Evolutionary conservation across 768 basidiomycete genomes (phyloP), one percentile per base, ranked within the genome.

Genomic region (Agaricus bisporus): DNA sequence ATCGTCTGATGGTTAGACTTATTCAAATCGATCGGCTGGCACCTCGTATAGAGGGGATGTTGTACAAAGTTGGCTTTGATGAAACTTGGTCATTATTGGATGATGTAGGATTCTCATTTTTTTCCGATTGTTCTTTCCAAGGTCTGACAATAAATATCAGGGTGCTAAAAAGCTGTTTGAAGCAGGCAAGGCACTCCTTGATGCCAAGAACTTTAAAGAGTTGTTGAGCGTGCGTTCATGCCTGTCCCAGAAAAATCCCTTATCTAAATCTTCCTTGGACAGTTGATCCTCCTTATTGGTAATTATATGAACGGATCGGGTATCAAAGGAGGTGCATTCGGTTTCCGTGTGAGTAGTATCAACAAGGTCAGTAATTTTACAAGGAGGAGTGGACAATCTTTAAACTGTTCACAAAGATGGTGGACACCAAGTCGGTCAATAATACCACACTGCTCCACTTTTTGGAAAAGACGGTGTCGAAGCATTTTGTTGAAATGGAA

Each of bases 231-330:
- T 92, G 62, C 56, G 80, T 63, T 17, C 32, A 41, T 45, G 14
- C 51, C 18, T 26, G 41, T 17, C 14, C 22, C 22, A 22, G 48
- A 26, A 32, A 3, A n/a, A 44, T 8, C 41, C 17, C 26, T 25
- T 32, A 35, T 20, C 36, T 50, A 18, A 38, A 2, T 18, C 7
- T 4, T 32, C 32, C 43, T 25, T 29, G 18, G 50, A n/a, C 55
- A 78, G 87, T 80, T 99, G 39, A 97, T 98, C 59, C 83, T 99
- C 12, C 78, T 95, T 60, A 82, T 99, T 60, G 95, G 95, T 41
- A 99, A 99, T 67, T 99, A 93, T 68, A 94, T 98, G 86, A 99
- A 99, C 65, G 92, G 94, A 5, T 88, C 92, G 49, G 93, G 95
- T 50, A 80, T 92, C 61, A 97, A 95, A 67, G 95, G 95, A 51